Evolutionary conservation across 1,139 yeast genomes (phyloP), one percentile per base, ranked within the genome.

Genomic region (Saccharomyces hybrid): DNA sequence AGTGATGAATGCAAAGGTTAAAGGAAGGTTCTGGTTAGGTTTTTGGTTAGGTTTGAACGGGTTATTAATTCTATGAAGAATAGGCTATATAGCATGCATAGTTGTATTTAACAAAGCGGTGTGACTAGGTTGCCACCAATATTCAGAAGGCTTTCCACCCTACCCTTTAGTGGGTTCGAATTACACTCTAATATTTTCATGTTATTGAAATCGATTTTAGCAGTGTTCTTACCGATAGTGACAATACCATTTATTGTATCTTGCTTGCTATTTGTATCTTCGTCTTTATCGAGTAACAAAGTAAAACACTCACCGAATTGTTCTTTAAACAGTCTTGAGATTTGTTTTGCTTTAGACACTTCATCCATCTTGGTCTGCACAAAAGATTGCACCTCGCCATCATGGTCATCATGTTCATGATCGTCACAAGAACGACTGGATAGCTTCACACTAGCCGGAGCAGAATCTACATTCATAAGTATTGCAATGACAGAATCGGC

Each of bases 401-500:
- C 31, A 31, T 58, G 53, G 11, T 61, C 60, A 50, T 61, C 60
- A 50, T 71, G 67, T 27, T 60, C 60, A 60, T 77, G 79, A 11
- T 64, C 66, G 5, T 71, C 63, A 63, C 86, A 84, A 1, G 76
- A 64, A 54, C 78, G 77, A 2, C 95, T 82, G 11, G 96, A 83
- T 58, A 89, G 70, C 66, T 90, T 93, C 28, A 93, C 97, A 4
- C 97, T 88, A 0, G 97, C 96, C 2, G 97, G 97, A 0, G 97
- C 85, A 0, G 97, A 85, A 67, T 93, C 99, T 48, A 93, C 95
- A 48, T 96, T 88, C 69, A 93, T 79, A 41, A 93, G 73, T 48
- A 93, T 89, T 0, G 97, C 97, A 57, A 95, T 80, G 2, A 90
- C 88, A 48, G 97, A 86, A 67, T 93, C 99, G 0, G 99, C 99